Percentiles rank a stretch among this genome's conserved stretches.
Conservation (phyloP, 176 grass and related monocot species). For the Juncus inflexus region DNA sequence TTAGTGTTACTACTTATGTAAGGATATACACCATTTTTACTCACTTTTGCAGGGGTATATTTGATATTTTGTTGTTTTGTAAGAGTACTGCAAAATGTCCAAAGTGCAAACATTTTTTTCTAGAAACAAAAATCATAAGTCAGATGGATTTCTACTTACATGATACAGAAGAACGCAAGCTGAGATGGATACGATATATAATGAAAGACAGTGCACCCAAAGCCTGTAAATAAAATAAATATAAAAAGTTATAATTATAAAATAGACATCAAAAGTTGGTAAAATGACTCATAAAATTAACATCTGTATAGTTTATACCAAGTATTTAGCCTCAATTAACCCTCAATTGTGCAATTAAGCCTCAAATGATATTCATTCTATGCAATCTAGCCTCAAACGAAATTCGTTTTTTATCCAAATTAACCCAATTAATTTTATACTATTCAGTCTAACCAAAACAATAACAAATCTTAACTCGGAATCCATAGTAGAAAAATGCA, state of each 20-base stretch:
- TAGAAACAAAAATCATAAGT: background rate
- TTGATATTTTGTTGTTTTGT: too few species aligned
- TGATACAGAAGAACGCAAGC: slow-evolving; percentile 79
- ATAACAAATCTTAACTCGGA: background rate
- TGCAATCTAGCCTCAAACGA: background rate
- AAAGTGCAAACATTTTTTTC: too few species aligned
- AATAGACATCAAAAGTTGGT: background rate
- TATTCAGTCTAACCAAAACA: background rate
- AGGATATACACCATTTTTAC: too few species aligned
- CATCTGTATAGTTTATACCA: too few species aligned
- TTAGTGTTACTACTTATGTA: too few species aligned
- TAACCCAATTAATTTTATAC: slow-evolving; percentile 2
- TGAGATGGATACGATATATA: slow-evolving; percentile 74
- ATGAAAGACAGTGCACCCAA: slow-evolving; percentile 75
- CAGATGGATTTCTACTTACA: slow-evolving; percentile 48
- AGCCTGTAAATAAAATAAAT: slow-evolving; percentile 53
- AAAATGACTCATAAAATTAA: too few species aligned
- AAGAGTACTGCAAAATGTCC: too few species aligned
- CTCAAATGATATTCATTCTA: slow-evolving; percentile 4
- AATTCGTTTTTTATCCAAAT: slow-evolving; percentile 9
- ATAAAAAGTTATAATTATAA: slow-evolving; percentile 8
- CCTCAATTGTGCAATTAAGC: background rate
- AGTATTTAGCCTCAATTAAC: background rate
- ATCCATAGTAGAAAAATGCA: slow-evolving; percentile 7
- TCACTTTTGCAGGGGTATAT: too few species aligned